Evolutionary conservation across 2,329 filamentous ascomycete genomes (phyloP), one percentile per base, ranked within the genome.

Genomic region (Periconia digitata): DNA sequence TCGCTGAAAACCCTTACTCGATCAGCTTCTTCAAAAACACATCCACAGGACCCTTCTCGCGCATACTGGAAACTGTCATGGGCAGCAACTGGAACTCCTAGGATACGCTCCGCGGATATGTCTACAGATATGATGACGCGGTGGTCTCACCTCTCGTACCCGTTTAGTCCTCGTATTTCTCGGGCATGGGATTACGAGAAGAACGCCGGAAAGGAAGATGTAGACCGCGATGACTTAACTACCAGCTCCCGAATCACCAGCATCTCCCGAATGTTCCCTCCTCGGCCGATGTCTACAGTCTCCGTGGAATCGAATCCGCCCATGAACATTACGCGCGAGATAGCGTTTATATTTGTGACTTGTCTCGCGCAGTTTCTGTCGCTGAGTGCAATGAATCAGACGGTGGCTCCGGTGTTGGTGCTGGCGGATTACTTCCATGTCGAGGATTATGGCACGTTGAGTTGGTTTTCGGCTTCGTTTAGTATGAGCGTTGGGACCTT

Each of bases 401-500:
- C 63, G 17, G 59, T 74, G 4, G 65, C 66, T 8, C 69, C 70
- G 15, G 58, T 76, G 15, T 64, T 71, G 46, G 65, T 73, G 35
- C 72, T 78, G 53, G 73, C 69, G 7, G 48, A 67, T 12, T 69
- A 70, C 38, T 73, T 78, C 32, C 61, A 65, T 21, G 65, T 70
- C 15, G 64, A 67, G 2, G 63, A 64, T 44, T 65, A 73, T 12
- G 72, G 70, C 13, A 68, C 73, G 23, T 64, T 75, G 36, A 69
- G 70, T 35, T 79, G 76, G 77, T 69, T 77, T 40, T 70, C 76
- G 35, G 75, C 77, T 3, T 71, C 73, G 6, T 80, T 75, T 58
- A 72, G 71, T 43, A 66, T 80, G 49, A 76, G 74, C 1, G 72
- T 76, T 13, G 77, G 77, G 7, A 78, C 75, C 3, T 78, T 79